Evolutionary conservation across 148 eudicot genomes (phyloP).

Genomic region (Vaccinium vitisidaea): DNA sequence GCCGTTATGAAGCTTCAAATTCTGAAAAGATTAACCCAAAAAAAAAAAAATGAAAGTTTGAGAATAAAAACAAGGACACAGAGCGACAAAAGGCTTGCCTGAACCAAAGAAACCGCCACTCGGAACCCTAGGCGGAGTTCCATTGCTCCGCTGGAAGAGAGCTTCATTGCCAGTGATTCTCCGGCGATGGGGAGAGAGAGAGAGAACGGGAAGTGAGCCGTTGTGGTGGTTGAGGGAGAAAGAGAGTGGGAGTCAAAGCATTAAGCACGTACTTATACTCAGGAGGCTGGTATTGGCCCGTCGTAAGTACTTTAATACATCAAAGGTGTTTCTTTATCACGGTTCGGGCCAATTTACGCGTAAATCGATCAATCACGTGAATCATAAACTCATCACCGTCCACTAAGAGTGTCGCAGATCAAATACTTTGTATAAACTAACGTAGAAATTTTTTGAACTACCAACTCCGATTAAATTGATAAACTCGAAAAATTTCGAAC

Average conservation of each 20-base stretch:
- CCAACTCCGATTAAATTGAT: too few species aligned
- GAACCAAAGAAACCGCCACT: conserved; percentile 14
- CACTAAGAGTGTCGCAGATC: too few species aligned
- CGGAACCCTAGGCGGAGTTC: conserved; percentile 14
- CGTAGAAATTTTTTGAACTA: too few species aligned
- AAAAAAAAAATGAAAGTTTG: neutral
- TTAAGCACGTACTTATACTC: neutral
- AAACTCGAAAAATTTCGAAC: too few species aligned
- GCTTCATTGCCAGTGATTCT: conserved; percentile 9
- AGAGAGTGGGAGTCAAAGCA: neutral
- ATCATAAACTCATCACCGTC: too few species aligned
- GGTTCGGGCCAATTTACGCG: too few species aligned
- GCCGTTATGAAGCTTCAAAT: neutral
- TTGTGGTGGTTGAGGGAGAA: neutral
- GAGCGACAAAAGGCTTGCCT: conserved; percentile 13
- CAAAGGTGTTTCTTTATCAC: too few species aligned
- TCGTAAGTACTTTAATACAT: neutral
- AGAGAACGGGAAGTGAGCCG: neutral
- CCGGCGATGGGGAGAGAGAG: conserved; percentile 9
- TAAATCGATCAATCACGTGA: too few species aligned
- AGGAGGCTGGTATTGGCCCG: neutral
- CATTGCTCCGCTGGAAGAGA: conserved; percentile 17
- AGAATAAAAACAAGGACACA: neutral
- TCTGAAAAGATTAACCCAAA: too few species aligned
- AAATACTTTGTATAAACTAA: too few species aligned